Evolutionary conservation across 768 basidiomycete genomes (phyloP), one percentile per base, ranked within the genome.

Genomic region (Macrocybe gigantea): DNA sequence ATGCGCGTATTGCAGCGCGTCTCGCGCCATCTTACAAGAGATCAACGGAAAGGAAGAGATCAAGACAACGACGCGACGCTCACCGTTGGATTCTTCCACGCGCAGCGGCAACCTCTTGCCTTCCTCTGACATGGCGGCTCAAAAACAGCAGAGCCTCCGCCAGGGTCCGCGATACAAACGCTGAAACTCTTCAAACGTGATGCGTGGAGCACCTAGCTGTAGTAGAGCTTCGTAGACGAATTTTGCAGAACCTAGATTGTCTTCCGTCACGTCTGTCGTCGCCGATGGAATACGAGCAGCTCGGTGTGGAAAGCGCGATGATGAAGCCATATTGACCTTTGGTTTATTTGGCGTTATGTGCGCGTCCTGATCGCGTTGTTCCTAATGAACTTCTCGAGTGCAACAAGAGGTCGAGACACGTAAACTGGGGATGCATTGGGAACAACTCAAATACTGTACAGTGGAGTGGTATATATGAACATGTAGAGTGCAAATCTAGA

Each of bases 71-170:
- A 14, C 14, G 7, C 29, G 11, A 1, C 38, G 53, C 55, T 48
- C 36, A 59, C 55, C 41, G 38, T 30, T 51, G 50, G 14, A 59
- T 50, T 9, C 41, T 14, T 33, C 49, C 37, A 29, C 55, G 38
- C 15, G 48, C 51, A 12, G 47, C 34, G 31, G 54, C 49, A 1
- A 57, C 56, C 15, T 41, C 22, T 32, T 44, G 41, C 35, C 58
- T 44, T 10, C 58, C 56, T 33, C 48, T 54, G n/a, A 60, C 41
- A 29, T 55, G 53, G 5, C 45, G 47, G 29, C 58, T 56, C 45
- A 55, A 37, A 35, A 54, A 56, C 6, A 40, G 39, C 9, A 59
- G 48, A 10, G 46, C 43, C 11, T 54, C 53, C 6, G 40, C 56
- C 33, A 60, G 47, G 49, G 48, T 10, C 58, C 53, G 32, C 47